These are phyloP conservation scores for Crithidia sp. DNA, from an alignment of 208 protist species.

Conservation along the genomic window DNA sequence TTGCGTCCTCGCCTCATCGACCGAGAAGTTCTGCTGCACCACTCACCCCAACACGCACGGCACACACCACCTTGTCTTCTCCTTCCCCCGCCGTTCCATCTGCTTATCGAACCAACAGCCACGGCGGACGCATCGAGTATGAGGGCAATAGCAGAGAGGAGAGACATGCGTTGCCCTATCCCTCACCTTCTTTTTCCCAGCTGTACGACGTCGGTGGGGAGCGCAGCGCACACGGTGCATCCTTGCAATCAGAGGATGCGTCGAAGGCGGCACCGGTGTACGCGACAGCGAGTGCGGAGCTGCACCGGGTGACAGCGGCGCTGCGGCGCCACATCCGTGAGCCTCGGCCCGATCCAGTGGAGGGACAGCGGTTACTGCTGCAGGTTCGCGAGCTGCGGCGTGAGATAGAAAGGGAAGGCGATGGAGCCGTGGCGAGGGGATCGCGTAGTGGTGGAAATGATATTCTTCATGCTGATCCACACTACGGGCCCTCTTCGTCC, in stretches of 20 bases:
- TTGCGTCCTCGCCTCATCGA: neutral
- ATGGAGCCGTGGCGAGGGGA: neutral
- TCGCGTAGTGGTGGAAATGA: neutral
- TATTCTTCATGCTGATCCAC: constrained; percentile 1
- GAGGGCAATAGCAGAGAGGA: too few species aligned
- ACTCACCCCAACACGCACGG: constrained; percentile 14
- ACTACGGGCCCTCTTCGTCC: neutral
- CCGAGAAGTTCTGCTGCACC: neutral
- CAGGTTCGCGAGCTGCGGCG: constrained; percentile 43
- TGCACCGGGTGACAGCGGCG: constrained; percentile 33
- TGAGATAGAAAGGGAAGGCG: constrained; percentile 10
- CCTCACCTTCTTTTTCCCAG: neutral
- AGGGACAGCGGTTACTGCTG: constrained; percentile 40
- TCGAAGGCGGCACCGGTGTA: too few species aligned
- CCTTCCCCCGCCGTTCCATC: neutral
- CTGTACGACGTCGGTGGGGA: neutral
- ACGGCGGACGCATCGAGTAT: too few species aligned
- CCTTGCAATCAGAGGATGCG: too few species aligned
- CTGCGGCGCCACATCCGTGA: constrained; percentile 39
- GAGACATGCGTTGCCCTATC: neutral
- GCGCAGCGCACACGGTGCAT: too few species aligned
- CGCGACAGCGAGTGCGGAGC: constrained; percentile 10
- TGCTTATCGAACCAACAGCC: neutral
- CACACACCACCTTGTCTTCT: constrained; percentile 9
- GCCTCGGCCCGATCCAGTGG: constrained; percentile 24